Percentiles rank a stretch among this genome's conserved stretches.
These are phyloP conservation scores for Tricholoma hemisulphureum DNA, from an alignment of 768 basidiomycete genomes.

Conservation along the genomic window DNA sequence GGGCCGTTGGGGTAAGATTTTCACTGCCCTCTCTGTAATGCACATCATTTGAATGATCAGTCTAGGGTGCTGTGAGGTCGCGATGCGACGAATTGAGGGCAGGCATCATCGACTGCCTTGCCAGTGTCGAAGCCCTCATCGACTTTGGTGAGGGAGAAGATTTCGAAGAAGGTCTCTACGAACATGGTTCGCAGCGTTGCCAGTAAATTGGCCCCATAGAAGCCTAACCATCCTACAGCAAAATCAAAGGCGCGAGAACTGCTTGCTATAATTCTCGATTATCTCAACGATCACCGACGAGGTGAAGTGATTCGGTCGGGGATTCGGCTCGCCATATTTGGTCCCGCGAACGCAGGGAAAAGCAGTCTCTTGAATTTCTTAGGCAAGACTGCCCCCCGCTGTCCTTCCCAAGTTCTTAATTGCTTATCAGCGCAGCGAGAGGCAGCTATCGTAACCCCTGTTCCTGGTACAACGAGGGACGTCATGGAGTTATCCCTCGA, in stretches of 20 bases:
- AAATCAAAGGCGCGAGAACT: conserved; percentile 48
- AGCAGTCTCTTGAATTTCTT: conserved; percentile 85
- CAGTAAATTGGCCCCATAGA: background rate
- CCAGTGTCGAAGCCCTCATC: conserved; percentile 83
- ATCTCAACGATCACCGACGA: conserved; percentile 68
- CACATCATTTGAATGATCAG: conserved; percentile 9
- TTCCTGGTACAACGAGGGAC: conserved; percentile 89
- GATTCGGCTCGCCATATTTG: conserved; percentile 83
- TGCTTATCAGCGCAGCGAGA: conserved; percentile 66
- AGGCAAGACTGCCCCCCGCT: conserved; percentile 40
- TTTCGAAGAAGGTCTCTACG: conserved; percentile 78
- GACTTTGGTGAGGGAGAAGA: conserved; percentile 94
- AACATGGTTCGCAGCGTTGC: conserved; percentile 50
- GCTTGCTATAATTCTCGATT: conserved; percentile 46
- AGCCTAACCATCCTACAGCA: conserved; percentile 40
- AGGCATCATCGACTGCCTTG: conserved; percentile 69
- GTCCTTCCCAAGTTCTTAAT: background rate
- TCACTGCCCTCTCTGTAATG: background rate
- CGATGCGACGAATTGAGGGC: conserved; percentile 64
- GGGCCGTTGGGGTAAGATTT: conserved; percentile 60
- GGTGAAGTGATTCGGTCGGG: conserved; percentile 86
- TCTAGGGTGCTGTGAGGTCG: conserved; percentile 59
- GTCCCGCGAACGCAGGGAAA: conserved; percentile 94
- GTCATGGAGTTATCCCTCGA: conserved; percentile 83
- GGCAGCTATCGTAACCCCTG: conserved; percentile 84